These are phyloP conservation scores for Quillaja saponaria DNA, from an alignment of 306 rosid genomes.

Conservation along the genomic window DNA sequence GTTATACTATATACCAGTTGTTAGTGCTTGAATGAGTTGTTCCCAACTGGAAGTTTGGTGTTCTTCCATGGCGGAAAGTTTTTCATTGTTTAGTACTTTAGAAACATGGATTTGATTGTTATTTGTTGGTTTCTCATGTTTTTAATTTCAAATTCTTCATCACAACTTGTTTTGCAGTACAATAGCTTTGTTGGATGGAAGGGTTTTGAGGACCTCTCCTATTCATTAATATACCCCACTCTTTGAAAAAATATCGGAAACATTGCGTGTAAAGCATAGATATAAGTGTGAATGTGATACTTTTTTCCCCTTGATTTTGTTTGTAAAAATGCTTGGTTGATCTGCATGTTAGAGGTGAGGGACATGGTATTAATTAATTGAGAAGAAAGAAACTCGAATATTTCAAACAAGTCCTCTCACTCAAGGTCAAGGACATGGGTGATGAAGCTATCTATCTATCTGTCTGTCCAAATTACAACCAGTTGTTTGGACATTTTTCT, in stretches of 20 bases:
- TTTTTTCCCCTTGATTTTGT: too few species aligned
- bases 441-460: slow-evolving; percentile 21
- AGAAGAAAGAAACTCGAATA: slow-evolving; percentile 21
- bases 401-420: slow-evolving; percentile 32
- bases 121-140: slow-evolving; percentile 48
- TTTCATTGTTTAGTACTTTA: slow-evolving; percentile 42
- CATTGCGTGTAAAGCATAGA: too few species aligned
- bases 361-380: slow-evolving; percentile 23
- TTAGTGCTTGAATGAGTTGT: slow-evolving; percentile 78
- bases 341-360: neutral
- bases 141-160: slow-evolving; percentile 10
- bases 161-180: neutral
- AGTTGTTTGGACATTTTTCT: neutral
- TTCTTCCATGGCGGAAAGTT: slow-evolving; percentile 37
- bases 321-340: neutral
- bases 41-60: slow-evolving; percentile 58
- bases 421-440: slow-evolving; percentile 13
- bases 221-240: slow-evolving; percentile 2
- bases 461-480: slow-evolving; percentile 25
- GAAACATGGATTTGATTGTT: slow-evolving; percentile 78
- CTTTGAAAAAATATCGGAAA: too few species aligned
- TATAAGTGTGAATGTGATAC: too few species aligned
- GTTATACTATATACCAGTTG: slow-evolving; percentile 14
- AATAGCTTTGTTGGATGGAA: neutral
- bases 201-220: slow-evolving; percentile 28